Base-by-base conservation (phyloP, 176 grass and related monocot species). In the Themeda triandra region DNA sequence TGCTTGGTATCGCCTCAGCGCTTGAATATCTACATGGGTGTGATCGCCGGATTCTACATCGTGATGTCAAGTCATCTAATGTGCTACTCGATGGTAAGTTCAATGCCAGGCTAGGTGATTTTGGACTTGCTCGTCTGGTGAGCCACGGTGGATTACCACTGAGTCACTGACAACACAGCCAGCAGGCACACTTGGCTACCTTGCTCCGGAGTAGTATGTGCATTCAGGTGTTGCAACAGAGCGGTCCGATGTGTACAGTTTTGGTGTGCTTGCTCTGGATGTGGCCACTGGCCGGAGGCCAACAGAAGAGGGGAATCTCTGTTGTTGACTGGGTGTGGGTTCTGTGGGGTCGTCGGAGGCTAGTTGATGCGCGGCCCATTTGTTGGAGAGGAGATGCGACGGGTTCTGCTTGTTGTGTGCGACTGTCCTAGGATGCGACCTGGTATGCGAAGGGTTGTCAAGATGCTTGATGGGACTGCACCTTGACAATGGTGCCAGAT, bases 191-290 rank as follows among this genome's bases (percentile, higher is more conserved):
- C 70, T 92, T 45, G 89, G 29, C 21, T 58, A 58, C 53, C 53
- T 58, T 58, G 53, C 53, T 58, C 53, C 53, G 10, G 53, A 58
- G 53, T n/a, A n/a, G n/a, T 94, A 89, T 45, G 83, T 93, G 56
- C 77, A 85, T 74, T 85, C 94, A 41, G 91, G 91, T 49, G 78
- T 89, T 75, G 87, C 91, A 73, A 93, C 83, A 19, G 86, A 96
- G 71, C 66, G 88, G 32, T 87, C 94, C 28, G 94, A 96, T 75
- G 84, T 93, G 66, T 96, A 93, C 82, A 96, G 94, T 85, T 96
- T 96, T 31, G 94, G 94, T 9, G 87, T 93, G 77, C 69, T 96
- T 86, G 88, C 84, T 59, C 79, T 96, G 46, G 91, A 96, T 80
- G 86, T 96, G 53, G 94, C 91, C 25, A 96, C 94, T 3, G 94